phyloP scores from a whole-genome alignment of 345 rosid species.

The Adansonia digitata region DNA sequence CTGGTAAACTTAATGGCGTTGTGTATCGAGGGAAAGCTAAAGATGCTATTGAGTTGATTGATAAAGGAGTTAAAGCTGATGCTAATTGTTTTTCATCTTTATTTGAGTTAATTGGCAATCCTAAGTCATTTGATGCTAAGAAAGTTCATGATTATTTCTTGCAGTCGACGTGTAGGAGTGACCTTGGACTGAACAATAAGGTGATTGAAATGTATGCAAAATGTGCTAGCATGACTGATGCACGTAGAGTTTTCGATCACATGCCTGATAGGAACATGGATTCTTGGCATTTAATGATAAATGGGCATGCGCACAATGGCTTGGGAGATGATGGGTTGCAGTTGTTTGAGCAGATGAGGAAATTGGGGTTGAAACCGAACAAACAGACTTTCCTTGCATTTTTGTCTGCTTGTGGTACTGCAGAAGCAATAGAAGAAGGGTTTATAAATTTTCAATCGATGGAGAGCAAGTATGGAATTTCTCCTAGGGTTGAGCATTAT shows the following conservation, averaged over 20 bases:
- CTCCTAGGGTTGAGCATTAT: conserved; percentile 45
- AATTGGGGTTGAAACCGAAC: conserved; percentile 40
- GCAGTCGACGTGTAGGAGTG: conserved; percentile 49
- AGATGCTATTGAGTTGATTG: conserved; percentile 64
- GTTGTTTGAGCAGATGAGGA: conserved; percentile 57
- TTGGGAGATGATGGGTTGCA: conserved; percentile 69
- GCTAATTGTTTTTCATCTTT: conserved; percentile 39
- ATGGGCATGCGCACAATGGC: conserved; percentile 49
- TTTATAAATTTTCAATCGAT: conserved; percentile 58
- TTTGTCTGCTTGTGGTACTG: conserved; percentile 57
- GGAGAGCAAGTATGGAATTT: conserved; percentile 43
- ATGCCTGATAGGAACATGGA: conserved; percentile 60
- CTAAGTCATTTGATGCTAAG: conserved; percentile 46
- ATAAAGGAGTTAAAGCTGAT: conserved; percentile 56
- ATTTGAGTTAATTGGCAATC: conserved; percentile 41
- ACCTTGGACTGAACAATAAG: conserved; percentile 44
- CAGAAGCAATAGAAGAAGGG: conserved; percentile 60
- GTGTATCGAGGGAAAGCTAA: conserved; percentile 48
- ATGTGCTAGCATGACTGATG: conserved; percentile 54
- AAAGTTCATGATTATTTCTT: conserved; percentile 69
- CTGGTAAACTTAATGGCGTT: conserved; percentile 33
- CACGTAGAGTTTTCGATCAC: conserved; percentile 69
- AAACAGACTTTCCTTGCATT: conserved; percentile 52
- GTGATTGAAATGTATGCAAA: conserved; percentile 60
- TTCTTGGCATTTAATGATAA: conserved; percentile 67